These are phyloP conservation scores for Asterionellopsis glacialis DNA, from an alignment of 108 stramenopile genomes.

Conservation along the genomic window DNA sequence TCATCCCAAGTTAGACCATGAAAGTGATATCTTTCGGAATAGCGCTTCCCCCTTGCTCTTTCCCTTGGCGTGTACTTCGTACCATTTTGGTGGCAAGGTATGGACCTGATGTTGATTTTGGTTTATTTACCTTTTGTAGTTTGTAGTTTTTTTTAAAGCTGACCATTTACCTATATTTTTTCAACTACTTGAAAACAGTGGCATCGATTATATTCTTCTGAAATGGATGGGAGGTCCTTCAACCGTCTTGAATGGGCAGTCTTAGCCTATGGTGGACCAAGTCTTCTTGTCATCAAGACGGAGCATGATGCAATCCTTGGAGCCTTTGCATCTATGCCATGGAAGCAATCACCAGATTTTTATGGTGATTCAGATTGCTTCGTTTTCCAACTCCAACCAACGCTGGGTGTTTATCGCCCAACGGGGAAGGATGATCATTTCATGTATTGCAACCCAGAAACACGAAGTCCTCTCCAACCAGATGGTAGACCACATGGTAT, in stretches of 20 bases:
- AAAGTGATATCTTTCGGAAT: slow-evolving; percentile 22
- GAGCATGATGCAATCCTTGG: slow-evolving; percentile 55
- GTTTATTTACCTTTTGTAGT: slow-evolving; percentile 5
- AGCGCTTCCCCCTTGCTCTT: slow-evolving; percentile 33
- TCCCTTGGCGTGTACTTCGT: slow-evolving; percentile 43
- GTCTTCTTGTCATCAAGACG: slow-evolving; percentile 59
- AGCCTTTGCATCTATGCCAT: slow-evolving; percentile 58
- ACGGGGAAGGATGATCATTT: slow-evolving; percentile 52
- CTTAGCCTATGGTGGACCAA: slow-evolving; percentile 76
- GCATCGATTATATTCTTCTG: slow-evolving; percentile 73
- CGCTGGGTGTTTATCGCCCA: slow-evolving; percentile 61
- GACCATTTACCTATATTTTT: neutral
- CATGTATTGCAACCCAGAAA: slow-evolving; percentile 73
- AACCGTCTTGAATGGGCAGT: slow-evolving; percentile 67
- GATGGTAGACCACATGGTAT: slow-evolving; percentile 81
- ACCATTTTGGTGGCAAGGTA: slow-evolving; percentile 41
- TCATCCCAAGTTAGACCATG: slow-evolving; percentile 33
- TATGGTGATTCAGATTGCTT: slow-evolving; percentile 81
- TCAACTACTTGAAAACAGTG: slow-evolving; percentile 20
- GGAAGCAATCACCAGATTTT: slow-evolving; percentile 76
- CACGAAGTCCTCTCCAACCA: slow-evolving; percentile 54
- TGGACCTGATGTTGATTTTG: slow-evolving; percentile 7
- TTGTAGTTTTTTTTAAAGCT: slow-evolving; percentile 19
- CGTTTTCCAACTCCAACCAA: slow-evolving; percentile 43
- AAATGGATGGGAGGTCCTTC: slow-evolving; percentile 74